Conservation (phyloP, 805 yeast genomes). For the Ogataea haglerorum region DNA sequence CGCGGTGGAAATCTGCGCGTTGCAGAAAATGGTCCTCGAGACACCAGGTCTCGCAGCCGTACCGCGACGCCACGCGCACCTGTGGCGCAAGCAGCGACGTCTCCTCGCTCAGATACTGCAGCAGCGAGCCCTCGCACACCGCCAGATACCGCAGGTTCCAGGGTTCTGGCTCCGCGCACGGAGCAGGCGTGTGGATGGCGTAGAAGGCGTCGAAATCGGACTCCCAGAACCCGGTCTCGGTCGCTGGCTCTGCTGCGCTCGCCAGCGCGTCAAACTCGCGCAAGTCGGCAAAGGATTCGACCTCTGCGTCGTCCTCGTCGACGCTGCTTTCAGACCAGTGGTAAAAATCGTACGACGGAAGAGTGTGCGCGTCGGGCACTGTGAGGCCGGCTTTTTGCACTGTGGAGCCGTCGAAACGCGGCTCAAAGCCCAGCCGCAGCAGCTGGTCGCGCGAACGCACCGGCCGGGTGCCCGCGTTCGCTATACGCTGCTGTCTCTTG, state of each 20-base stretch:
- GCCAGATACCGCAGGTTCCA: conserved; percentile 63
- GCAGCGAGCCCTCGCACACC: conserved; percentile 43
- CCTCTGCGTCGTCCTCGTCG: conserved; percentile 37
- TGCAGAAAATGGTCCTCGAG: conserved; percentile 61
- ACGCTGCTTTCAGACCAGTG: conserved; percentile 41
- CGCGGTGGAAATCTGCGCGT: conserved; percentile 48
- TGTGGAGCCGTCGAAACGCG: conserved; percentile 47
- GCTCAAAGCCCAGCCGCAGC: conserved; percentile 47
- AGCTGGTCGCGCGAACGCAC: conserved; percentile 45
- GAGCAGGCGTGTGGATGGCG: conserved; percentile 19
- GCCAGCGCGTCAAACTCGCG: conserved; percentile 60
- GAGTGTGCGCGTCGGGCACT: conserved; percentile 30
- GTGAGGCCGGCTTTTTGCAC: conserved; percentile 41
- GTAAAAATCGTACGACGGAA: conserved; percentile 41
- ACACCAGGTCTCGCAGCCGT: conserved; percentile 54
- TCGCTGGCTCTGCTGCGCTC: conserved; percentile 33
- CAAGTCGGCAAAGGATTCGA: conserved; percentile 37
- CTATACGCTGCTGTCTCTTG: conserved; percentile 18
- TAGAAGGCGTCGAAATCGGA: conserved; percentile 36
- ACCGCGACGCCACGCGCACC: conserved; percentile 51
- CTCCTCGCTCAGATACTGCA: conserved; percentile 45
- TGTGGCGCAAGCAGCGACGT: conserved; percentile 39
- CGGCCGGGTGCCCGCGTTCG: conserved; percentile 31
- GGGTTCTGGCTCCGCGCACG: conserved; percentile 29
- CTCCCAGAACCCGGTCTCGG: conserved; percentile 42